phyloP scores from a whole-genome alignment of 306 rosid genomes.

The Aeschynomene evenia region DNA sequence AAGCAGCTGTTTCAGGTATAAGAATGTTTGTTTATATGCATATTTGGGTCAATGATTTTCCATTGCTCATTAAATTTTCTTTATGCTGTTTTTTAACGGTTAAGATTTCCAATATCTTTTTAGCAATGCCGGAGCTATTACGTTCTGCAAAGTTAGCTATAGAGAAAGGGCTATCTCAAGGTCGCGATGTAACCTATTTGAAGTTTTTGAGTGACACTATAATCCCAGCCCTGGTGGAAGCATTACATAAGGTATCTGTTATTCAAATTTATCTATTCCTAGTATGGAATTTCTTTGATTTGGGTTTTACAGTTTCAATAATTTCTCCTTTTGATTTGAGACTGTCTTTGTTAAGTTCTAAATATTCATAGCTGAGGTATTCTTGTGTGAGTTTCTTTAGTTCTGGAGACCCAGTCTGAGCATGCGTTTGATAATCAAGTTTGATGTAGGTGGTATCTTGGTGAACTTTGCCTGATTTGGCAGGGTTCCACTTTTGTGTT shows the following conservation, averaged over 20 bases:
- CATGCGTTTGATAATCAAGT: not conserved
- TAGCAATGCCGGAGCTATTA: conserved; percentile 97
- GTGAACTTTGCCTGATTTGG: not conserved
- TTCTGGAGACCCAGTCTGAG: not conserved
- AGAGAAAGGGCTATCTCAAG: conserved; percentile 93
- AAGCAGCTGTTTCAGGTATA: conserved; percentile 98
- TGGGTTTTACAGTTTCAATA: not conserved
- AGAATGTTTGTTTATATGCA: not conserved
- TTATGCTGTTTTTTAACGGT: conserved; percentile 22
- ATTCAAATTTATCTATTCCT: conserved; percentile 9
- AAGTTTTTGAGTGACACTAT: conserved; percentile 87
- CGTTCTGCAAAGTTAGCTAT: conserved; percentile 93
- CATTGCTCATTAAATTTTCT: not conserved
- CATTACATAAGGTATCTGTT: conserved; percentile 75
- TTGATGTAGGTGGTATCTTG: not conserved
- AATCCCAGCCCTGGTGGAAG: conserved; percentile 94
- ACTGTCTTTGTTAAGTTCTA: not conserved
- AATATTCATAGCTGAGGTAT: conserved; percentile 15
- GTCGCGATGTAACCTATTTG: conserved; percentile 78
- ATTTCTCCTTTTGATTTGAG: not conserved
- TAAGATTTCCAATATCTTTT: conserved; percentile 17
- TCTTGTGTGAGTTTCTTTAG: conserved; percentile 15
- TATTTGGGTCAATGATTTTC: not conserved
- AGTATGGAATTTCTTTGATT: not conserved
- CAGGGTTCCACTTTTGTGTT: not conserved